These are phyloP conservation scores for Piromyces sp. DNA, from an alignment of 192 early-diverging fungal species.

Conservation along the genomic window DNA sequence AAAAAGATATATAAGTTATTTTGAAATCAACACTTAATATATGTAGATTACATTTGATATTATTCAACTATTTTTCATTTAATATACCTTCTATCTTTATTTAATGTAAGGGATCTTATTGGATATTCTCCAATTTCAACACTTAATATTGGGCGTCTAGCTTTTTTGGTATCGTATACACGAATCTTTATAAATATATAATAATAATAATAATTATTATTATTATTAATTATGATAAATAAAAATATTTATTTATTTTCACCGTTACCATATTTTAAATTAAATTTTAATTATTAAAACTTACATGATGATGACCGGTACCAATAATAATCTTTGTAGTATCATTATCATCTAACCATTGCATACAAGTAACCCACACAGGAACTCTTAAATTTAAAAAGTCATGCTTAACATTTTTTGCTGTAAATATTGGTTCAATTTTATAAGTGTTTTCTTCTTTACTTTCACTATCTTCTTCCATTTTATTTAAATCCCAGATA, in stretches of 20 bases:
- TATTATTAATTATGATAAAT: neutral
- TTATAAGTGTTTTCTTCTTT: slow-evolving; percentile 3
- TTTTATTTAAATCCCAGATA: slow-evolving; percentile 44
- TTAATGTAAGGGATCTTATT: slow-evolving; percentile 24
- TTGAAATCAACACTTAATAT: too few species aligned
- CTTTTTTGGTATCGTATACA: slow-evolving; percentile 59
- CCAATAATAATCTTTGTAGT: slow-evolving; percentile 36
- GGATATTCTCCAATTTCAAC: slow-evolving; percentile 52
- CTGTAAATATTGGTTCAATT: slow-evolving; percentile 48
- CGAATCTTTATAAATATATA: slow-evolving; percentile 64
- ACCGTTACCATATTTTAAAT: too few species aligned
- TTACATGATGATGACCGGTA: slow-evolving; percentile 50
- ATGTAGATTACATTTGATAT: too few species aligned
- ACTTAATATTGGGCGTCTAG: slow-evolving; percentile 48
- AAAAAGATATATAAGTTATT: neutral
- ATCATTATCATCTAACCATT: slow-evolving; percentile 44
- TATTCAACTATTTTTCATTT: too few species aligned
- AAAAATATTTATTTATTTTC: too few species aligned
- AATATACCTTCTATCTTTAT: slow-evolving; percentile 1
- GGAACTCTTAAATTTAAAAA: slow-evolving; percentile 62
- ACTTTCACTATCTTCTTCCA: slow-evolving; percentile 6
- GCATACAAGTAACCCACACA: slow-evolving; percentile 73
- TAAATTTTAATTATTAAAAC: neutral
- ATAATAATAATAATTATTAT: neutral
- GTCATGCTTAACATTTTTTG: slow-evolving; percentile 74